Evolutionary conservation across 257 asterid genomes (phyloP).

Genomic region (Ballota nigra): DNA sequence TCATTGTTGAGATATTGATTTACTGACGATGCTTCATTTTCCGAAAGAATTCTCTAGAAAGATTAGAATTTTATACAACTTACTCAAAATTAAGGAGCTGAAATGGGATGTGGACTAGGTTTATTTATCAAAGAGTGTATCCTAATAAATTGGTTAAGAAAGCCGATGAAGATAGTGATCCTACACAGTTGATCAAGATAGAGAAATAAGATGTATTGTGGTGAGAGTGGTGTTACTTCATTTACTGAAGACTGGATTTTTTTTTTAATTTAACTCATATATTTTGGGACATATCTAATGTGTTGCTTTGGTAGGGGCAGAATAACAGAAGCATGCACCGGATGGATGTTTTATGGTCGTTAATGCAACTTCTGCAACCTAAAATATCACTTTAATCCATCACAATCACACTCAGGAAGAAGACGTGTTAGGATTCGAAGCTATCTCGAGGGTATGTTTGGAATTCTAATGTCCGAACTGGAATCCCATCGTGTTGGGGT

Average conservation of each 20-base stretch:
- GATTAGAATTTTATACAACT: not conserved
- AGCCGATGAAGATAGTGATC: not conserved
- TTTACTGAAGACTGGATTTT: not conserved
- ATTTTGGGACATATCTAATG: constrained; percentile 17
- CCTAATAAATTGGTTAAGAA: not conserved
- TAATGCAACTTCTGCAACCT: constrained; percentile 87
- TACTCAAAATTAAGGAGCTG: not conserved
- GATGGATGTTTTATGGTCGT: constrained; percentile 91
- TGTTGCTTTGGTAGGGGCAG: constrained; percentile 42
- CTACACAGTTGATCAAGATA: not conserved
- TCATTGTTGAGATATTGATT: not conserved
- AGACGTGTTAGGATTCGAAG: not conserved
- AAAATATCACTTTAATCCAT: constrained; percentile 17
- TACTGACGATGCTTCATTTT: not conserved
- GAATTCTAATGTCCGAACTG: not conserved
- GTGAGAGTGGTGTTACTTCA: not conserved
- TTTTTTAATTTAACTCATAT: not conserved
- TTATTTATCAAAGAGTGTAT: not conserved
- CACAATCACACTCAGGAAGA: not conserved
- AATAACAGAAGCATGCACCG: constrained; percentile 79
- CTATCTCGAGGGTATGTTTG: too few relatives aligned
- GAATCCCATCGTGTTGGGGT: not conserved
- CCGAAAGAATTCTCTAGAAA: not conserved
- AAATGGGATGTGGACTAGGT: not conserved
- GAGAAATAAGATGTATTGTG: too few relatives aligned